Conservation (phyloP, 345 rosid species). For the Citrus trifoliata region DNA sequence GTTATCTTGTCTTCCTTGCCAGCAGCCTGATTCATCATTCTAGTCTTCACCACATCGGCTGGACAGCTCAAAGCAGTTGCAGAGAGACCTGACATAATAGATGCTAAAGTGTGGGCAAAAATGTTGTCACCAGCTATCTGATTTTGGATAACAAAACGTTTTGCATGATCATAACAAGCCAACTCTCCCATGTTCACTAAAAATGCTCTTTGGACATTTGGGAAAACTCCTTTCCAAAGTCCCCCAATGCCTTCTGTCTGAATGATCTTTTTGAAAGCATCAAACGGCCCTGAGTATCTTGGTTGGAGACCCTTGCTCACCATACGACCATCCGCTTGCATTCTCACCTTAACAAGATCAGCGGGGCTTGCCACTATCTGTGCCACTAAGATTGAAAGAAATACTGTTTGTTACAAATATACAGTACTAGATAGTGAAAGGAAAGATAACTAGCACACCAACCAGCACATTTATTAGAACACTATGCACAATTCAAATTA, state of each 20-base stretch:
- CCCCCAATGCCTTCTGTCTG: slow-evolving; percentile 56
- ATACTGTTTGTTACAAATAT: background rate
- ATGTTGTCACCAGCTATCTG: slow-evolving; percentile 59
- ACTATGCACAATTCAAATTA: background rate
- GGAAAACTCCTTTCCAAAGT: slow-evolving; percentile 85
- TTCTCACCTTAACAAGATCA: slow-evolving; percentile 86
- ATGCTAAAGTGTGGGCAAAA: slow-evolving; percentile 71
- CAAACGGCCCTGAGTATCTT: slow-evolving; percentile 58
- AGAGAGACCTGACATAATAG: slow-evolving; percentile 73
- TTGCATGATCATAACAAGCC: slow-evolving; percentile 92
- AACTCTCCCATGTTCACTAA: slow-evolving; percentile 89
- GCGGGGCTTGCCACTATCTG: slow-evolving; percentile 93
- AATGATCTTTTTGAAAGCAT: slow-evolving; percentile 60
- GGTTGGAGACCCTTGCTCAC: slow-evolving; percentile 61
- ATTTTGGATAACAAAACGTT: slow-evolving; percentile 51
- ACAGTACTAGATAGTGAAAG: background rate
- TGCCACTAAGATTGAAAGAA: slow-evolving; percentile 35
- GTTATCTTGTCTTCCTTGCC: slow-evolving; percentile 30
- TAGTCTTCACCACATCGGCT: slow-evolving; percentile 87
- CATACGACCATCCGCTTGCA: slow-evolving; percentile 77
- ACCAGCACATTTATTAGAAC: background rate
- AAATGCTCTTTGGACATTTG: slow-evolving; percentile 85
- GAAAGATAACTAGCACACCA: background rate
- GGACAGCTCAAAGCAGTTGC: slow-evolving; percentile 85
- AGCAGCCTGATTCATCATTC: slow-evolving; percentile 73